Evolutionary conservation across 176 grass and related monocot species (phyloP).

Genomic region (Carex littledalei): DNA sequence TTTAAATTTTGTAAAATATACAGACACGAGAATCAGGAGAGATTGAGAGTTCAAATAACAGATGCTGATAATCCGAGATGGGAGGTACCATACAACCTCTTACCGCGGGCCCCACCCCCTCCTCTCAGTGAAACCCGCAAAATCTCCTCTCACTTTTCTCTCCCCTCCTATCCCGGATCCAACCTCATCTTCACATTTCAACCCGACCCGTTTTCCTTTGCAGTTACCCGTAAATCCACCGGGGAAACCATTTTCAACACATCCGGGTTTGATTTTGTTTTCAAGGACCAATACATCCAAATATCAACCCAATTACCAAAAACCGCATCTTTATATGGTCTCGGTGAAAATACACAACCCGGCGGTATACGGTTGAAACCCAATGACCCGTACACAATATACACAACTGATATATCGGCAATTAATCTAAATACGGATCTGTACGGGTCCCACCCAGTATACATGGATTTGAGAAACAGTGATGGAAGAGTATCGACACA

Average conservation of each 20-base stretch:
- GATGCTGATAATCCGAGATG: slow-evolving; percentile 73
- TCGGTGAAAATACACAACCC: slow-evolving; percentile 89
- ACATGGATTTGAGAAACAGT: slow-evolving; percentile 62
- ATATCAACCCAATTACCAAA: slow-evolving; percentile 50
- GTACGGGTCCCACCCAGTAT: slow-evolving; percentile 91
- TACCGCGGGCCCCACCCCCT: slow-evolving; percentile 48
- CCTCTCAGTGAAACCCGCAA: slow-evolving; percentile 10
- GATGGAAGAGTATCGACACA: slow-evolving; percentile 52
- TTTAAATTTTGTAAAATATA: slow-evolving; percentile 24
- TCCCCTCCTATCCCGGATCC: slow-evolving; percentile 43
- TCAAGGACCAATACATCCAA: slow-evolving; percentile 97
- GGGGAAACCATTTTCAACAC: slow-evolving; percentile 72
- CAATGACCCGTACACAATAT: slow-evolving; percentile 83
- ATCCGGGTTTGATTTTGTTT: slow-evolving; percentile 47
- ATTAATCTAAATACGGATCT: slow-evolving; percentile 87
- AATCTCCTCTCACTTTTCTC: slow-evolving; percentile 28
- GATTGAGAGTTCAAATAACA: slow-evolving; percentile 76
- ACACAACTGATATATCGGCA: slow-evolving; percentile 72
- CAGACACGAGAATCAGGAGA: slow-evolving; percentile 74
- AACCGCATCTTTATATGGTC: slow-evolving; percentile 66
- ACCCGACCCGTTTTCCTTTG: slow-evolving; percentile 66
- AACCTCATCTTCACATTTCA: slow-evolving; percentile 63
- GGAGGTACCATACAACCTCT: slow-evolving; percentile 88
- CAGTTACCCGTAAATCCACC: slow-evolving; percentile 48
- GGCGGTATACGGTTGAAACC: slow-evolving; percentile 62